These are phyloP conservation scores for Leccinum imitatum DNA, from an alignment of 768 basidiomycete genomes.

Conservation along the genomic window DNA sequence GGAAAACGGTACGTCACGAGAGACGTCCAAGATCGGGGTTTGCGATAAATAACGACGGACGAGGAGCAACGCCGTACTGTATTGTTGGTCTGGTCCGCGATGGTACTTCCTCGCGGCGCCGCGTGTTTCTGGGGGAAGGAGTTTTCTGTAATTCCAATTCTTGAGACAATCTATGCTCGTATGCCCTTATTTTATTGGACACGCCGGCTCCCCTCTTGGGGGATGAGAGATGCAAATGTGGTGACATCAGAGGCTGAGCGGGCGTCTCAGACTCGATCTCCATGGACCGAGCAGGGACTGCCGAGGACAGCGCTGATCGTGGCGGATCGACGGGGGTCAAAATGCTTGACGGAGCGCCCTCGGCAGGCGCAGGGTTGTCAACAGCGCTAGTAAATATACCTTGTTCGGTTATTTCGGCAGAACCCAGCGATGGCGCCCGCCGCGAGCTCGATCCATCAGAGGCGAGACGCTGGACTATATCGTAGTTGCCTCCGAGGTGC, in stretches of 20 bases:
- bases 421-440: slow-evolving; percentile 27
- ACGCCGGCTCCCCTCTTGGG: slow-evolving; percentile 33
- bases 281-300: slow-evolving; percentile 1
- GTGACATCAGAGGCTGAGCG: not conserved
- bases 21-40: slow-evolving; percentile 48
- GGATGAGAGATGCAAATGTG: not conserved
- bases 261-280: slow-evolving; percentile 5
- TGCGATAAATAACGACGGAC: slow-evolving; percentile 65
- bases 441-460: slow-evolving; percentile 30
- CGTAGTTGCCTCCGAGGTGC: slow-evolving; percentile 61
- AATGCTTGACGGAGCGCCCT: slow-evolving; percentile 12
- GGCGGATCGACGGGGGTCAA: slow-evolving; percentile 17
- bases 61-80: slow-evolving; percentile 66
- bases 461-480: slow-evolving; percentile 58
- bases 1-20: slow-evolving; percentile 12
- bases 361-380: slow-evolving; percentile 8
- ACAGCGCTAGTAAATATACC: slow-evolving; percentile 9
- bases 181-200: slow-evolving; percentile 52
- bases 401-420: slow-evolving; percentile 23
- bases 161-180: slow-evolving; percentile 59
- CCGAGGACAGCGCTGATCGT: slow-evolving; percentile 13
- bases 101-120: slow-evolving; percentile 41
- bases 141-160: slow-evolving; percentile 42
- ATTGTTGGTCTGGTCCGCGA: slow-evolving; percentile 41
- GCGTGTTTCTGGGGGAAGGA: slow-evolving; percentile 41